Base-by-base conservation (phyloP, 1,284 basidiomycete genomes). In the Cryptococcus sp. region DNA sequence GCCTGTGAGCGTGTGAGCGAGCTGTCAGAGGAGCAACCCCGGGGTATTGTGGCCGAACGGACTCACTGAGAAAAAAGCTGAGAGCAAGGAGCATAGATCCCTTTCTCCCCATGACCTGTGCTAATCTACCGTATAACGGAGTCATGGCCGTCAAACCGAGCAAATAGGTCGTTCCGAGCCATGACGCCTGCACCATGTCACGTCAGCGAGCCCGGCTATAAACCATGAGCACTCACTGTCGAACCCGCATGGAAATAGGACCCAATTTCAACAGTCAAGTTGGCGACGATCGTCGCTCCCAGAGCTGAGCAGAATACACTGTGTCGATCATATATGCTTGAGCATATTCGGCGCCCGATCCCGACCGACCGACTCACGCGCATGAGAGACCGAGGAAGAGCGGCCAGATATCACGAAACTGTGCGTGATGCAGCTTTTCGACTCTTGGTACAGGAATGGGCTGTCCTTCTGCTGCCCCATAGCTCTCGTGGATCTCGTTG, bases 131-230 rank as follows among this genome's bases (percentile, higher is more conserved):
- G 33, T 63, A 69, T 13, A 69, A 55, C 4, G 69, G 70, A 4
- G 68, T 71, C 51, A 70, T 61, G 15, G 70, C 70, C 18, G 68
- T 66, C 35, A 70, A 43, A 46, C 70, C 70, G 2, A 71, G 50
- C 1, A 71, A 55, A 50, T 59, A 69, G 1, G 61, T 61, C 7
- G 64, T 70, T 4, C 66, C 67, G 9, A 70, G 58, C 69, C 69
- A 70, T 54, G 68, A 66, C 2, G 65, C 56, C 56, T 67, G 55
- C 12, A 16, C n/a, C n/a, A n/a, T n/a, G n/a, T n/a, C n/a, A n/a
- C n/a, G n/a, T n/a, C n/a, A n/a, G n/a, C n/a, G n/a, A n/a, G n/a
- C n/a, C n/a, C n/a, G n/a, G n/a, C n/a, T n/a, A n/a, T n/a, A n/a
- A n/a, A n/a, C n/a, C n/a, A n/a, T n/a, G n/a, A n/a, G n/a, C n/a